Base-by-base conservation (phyloP, 2,329 filamentous ascomycete species). In the Cryphonectria radicalis region DNA sequence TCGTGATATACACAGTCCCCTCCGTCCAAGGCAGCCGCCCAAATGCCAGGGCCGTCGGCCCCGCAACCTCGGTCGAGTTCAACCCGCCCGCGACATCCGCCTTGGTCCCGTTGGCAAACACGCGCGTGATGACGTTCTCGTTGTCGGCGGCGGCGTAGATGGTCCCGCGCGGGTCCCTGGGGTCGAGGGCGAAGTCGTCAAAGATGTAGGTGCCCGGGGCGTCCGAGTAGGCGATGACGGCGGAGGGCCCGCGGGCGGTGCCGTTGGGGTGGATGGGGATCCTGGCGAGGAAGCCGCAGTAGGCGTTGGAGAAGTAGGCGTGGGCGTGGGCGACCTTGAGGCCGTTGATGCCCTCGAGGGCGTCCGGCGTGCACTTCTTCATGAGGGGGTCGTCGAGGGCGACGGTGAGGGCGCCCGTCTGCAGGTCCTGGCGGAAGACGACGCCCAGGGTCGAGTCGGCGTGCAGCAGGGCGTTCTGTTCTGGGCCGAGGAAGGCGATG, bases 21-120 rank as follows among this genome's bases (percentile, higher is more conserved):
- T 28, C 25, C 11, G 55, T 28, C 25, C 25, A 11, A 19, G 55
- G 25, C 25, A 57, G 55, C 55, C 55, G 32, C 55, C 55, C 55
- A 57, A 57, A 57, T 5, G 25, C 55, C 55, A 57, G 5, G 13
- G 55, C 55, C 5, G 55, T 57, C 28, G 25, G 55, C 25, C 14
- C 55, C 55, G 55, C 55, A 57, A 57, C 32, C 55, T 57, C 55
- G 3, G 55, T 57, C 25, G 55, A 32, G 55, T 57, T 57, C 25
- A 57, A 25, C 10, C 28, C 14, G 4, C 55, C 55, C 25, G 55
- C 55, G 13, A 57, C 17, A 28, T 57, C 55, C 25, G 55, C 55
- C 25, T 3, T 57, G 25, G 55, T 28, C 25, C 55, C 55, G 25
- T 57, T 57, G 25, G 55, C 55, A 4, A 17, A 28, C 25, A 57